Conservation (phyloP, 805 yeast species). For the Schizosaccharomyces pombe region ASM294v3 CU329670.1:888001-888500, state of each 20-base stretch:
- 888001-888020: neutral
- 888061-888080: constrained; percentile 42
- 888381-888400: constrained; percentile 87
- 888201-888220: constrained; percentile 45
- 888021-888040: constrained; percentile 37
- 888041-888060: constrained; percentile 50
- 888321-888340: constrained; percentile 82
- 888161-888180: constrained; percentile 52
- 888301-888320: constrained; percentile 71
- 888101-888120: constrained; percentile 70
- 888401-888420: constrained; percentile 90
- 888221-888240: constrained; percentile 71
- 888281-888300: constrained; percentile 74
- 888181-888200: constrained; percentile 40
- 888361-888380: constrained; percentile 77
- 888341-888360: constrained; percentile 94
- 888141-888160: constrained; percentile 63
- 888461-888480: constrained; percentile 77
- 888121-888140: constrained; percentile 72
- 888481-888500: constrained; percentile 25
- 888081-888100: constrained; percentile 48
- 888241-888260: constrained; percentile 85
- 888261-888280: constrained; percentile 84
- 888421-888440: constrained; percentile 89
- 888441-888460: constrained; percentile 75